Base-by-base conservation (phyloP, 306 rosid genomes). In the Rosa persica region DNA sequence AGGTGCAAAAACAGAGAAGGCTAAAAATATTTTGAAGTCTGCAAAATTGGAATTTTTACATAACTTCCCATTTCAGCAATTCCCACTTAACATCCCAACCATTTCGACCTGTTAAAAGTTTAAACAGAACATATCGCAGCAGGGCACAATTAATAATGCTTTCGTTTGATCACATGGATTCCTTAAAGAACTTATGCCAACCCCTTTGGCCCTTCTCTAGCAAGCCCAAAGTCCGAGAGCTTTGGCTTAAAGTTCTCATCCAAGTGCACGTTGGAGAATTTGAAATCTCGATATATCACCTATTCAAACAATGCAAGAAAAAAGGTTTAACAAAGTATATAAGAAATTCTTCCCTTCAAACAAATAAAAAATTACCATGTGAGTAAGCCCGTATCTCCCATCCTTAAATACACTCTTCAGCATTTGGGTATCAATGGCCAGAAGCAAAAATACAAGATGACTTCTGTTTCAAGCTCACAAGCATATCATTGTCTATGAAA, bases 181-280 rank as follows among this genome's bases (percentile, higher is more conserved):
- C 20, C 12, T 19, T 4, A 20, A 34, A 62, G n/a, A 23, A 70
- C 23, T 46, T 46, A 0, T 15, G 13, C 42, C 93, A 38, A 27
- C 30, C 97, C 98, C 0, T 80, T 81, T 71, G 98, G 98, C 3
- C 98, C 98, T 76, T 92, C 98, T 88, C 98, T 88, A 42, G 97
- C 98, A 58, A 95, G 97, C 73, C 97, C 98, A 23, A 95, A 95
- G 81, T 95, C 98, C 61, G 98, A 95, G 58, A 95, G 97, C 87
- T 92, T 95, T 66, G 98, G 85, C 49, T 81, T 80, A 74, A 95
- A 95, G 34, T 88, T 48, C 62, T 30, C 76, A 86, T 92, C 92
- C 92, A 95, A 70, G 12, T 92, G 81, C 79, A 95, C 97, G 80
- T 95, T 95, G 38, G 98, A 94, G 36, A 91, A 83, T 85, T 95